These are phyloP conservation scores for Colletotrichum endophyticum DNA, from an alignment of 2,329 filamentous ascomycete genomes.

Conservation along the genomic window DNA sequence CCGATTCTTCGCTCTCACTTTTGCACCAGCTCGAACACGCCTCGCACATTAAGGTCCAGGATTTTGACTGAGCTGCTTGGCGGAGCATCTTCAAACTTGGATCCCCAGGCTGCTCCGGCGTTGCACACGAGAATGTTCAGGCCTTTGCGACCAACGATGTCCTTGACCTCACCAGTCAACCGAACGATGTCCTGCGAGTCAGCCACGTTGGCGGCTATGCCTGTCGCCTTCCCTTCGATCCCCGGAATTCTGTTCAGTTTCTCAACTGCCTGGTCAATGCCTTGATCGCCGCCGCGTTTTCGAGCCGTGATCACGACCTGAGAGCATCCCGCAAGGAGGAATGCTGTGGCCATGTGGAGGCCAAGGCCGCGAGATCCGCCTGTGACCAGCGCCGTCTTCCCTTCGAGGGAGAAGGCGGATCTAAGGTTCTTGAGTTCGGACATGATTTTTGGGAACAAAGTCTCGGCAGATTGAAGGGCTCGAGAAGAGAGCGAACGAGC, in stretches of 20 bases:
- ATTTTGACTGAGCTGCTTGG: conserved; percentile 68
- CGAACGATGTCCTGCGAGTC: conserved; percentile 65
- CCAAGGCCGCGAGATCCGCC: conserved; percentile 57
- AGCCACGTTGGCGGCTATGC: conserved; percentile 69
- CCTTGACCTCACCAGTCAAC: conserved; percentile 59
- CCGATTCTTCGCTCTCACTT: conserved; percentile 40
- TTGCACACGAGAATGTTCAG: conserved; percentile 75
- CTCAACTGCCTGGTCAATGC: conserved; percentile 63
- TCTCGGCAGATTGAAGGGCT: background rate
- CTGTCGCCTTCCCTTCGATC: conserved; percentile 63
- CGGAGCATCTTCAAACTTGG: conserved; percentile 67
- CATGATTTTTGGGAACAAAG: conserved; percentile 23
- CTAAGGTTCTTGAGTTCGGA: conserved; percentile 32
- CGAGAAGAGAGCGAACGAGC: background rate
- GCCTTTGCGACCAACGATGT: conserved; percentile 59
- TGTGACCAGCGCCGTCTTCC: conserved; percentile 51
- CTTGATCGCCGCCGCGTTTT: conserved; percentile 64
- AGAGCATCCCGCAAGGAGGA: conserved; percentile 72
- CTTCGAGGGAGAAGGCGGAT: conserved; percentile 34
- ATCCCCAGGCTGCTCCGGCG: conserved; percentile 75
- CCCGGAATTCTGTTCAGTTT: conserved; percentile 68
- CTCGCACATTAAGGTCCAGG: conserved; percentile 74
- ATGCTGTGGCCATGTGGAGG: conserved; percentile 68
- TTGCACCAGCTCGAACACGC: conserved; percentile 71
- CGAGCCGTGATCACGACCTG: conserved; percentile 77